Evolutionary conservation across 441 rosid genomes (phyloP).

Genomic region (Populus hybrid): DNA sequence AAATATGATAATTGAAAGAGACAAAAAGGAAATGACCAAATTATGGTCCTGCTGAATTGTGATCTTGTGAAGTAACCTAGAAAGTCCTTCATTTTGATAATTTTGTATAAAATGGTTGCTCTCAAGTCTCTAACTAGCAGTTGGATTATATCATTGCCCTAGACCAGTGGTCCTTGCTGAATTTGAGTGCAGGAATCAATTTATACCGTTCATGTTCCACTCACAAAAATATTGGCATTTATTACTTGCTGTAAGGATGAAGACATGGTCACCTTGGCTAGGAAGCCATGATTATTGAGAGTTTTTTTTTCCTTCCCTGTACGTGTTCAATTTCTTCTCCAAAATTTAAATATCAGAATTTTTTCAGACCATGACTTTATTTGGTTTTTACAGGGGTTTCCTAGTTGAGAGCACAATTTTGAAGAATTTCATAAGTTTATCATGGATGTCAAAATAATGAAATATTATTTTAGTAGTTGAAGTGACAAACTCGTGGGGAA

Average conservation of each 20-base stretch:
- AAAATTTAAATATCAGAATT: background rate
- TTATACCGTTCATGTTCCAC: background rate
- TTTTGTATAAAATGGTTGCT: background rate
- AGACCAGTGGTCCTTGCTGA: background rate
- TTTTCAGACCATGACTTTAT: background rate
- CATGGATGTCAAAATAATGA: slow-evolving; percentile 14
- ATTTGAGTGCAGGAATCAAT: background rate
- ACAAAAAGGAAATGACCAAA: background rate
- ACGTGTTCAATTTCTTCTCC: background rate
- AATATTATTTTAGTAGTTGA: slow-evolving; percentile 18
- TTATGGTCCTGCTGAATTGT: background rate
- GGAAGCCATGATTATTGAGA: background rate
- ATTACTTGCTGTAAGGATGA: background rate
- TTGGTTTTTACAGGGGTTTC: slow-evolving; percentile 15
- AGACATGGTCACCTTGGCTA: background rate
- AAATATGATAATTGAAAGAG: background rate
- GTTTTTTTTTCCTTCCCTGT: background rate
- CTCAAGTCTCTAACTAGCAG: background rate
- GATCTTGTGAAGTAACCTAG: background rate
- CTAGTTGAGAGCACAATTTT: slow-evolving; percentile 13
- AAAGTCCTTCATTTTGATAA: background rate
- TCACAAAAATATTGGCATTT: background rate
- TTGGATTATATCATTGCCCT: background rate
- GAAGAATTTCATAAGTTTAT: slow-evolving; percentile 6
- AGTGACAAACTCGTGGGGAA: slow-evolving; percentile 13